Evolutionary conservation across 129 eudicot species (phyloP).

Genomic region (Helianthus annuus): HanXRQr2.0-SUNRISE NC_035441.2:131754895-131755394

Average conservation of each 20-base stretch:
- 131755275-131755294: background rate
- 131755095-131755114: slow-evolving; percentile 60
- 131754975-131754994: slow-evolving; percentile 2
- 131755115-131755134: slow-evolving; percentile 76
- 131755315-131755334: background rate
- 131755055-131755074: slow-evolving; percentile 37
- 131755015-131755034: slow-evolving; percentile 80
- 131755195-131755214: slow-evolving; percentile 91
- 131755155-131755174: slow-evolving; percentile 90
- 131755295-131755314: background rate
- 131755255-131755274: background rate
- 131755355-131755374: background rate
- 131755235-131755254: slow-evolving; percentile 69
- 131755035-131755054: slow-evolving; percentile 41
- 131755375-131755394: background rate
- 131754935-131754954: no score
- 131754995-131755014: background rate
- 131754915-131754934: background rate
- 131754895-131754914: background rate
- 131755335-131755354: background rate
- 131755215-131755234: slow-evolving; percentile 92
- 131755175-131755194: slow-evolving; percentile 89
- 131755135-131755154: slow-evolving; percentile 93
- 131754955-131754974: background rate
- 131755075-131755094: slow-evolving; percentile 51